Conservation (phyloP, 2,329 filamentous ascomycete species). For the Colletotrichum eremochloae region DNA sequence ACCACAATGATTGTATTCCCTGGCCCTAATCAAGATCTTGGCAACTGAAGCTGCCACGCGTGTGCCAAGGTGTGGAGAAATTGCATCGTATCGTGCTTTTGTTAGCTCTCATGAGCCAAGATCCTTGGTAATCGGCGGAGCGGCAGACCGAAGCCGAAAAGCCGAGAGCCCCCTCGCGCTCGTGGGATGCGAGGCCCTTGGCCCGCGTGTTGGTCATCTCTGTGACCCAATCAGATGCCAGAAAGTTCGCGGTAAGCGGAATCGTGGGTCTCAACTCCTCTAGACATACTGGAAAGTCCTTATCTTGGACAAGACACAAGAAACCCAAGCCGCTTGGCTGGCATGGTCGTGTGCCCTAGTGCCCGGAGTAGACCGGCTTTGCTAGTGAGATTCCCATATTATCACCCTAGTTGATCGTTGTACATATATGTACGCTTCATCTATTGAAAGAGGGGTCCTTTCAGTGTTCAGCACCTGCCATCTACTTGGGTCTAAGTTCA, state of each 20-base stretch:
- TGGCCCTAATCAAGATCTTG: neutral
- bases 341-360: conserved; percentile 4
- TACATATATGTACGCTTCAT: neutral
- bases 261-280: neutral
- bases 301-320: conserved; percentile 10
- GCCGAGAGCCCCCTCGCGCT: neutral
- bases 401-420: neutral
- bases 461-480: neutral
- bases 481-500: neutral
- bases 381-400: neutral
- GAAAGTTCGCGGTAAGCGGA: rapidly evolving
- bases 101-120: neutral
- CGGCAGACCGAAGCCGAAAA: neutral
- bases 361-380: neutral
- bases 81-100: neutral
- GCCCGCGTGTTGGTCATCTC: neutral
- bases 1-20: neutral
- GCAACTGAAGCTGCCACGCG: conserved; percentile 7
- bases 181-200: neutral
- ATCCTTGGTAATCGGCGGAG: too few species aligned
- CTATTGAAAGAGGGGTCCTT: neutral
- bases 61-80: conserved; percentile 13
- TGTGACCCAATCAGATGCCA: neutral
- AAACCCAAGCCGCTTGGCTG: conserved; percentile 26
- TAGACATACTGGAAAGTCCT: conserved; percentile 13